Evolutionary conservation across 306 rosid species (phyloP).

Genomic region (Trifolium fragiferum): DNA sequence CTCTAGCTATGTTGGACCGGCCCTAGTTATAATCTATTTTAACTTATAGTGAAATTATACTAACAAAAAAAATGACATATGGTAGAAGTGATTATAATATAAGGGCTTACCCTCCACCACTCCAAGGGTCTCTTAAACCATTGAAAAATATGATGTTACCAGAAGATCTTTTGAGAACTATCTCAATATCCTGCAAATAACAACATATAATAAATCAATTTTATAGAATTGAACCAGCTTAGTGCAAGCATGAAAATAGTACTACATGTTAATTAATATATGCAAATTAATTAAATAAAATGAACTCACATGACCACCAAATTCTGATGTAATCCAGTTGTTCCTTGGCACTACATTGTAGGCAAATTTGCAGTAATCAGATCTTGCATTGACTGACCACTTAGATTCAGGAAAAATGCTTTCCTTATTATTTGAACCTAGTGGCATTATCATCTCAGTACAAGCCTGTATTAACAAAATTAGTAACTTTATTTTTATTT

Average conservation of each 20-base stretch:
- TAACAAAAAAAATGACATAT: background rate
- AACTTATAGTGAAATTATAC: background rate
- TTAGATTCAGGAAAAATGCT: slow-evolving; percentile 66
- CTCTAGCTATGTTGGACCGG: too few species aligned
- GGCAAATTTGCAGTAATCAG: background rate
- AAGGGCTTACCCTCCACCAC: slow-evolving; percentile 87
- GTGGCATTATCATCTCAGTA: slow-evolving; percentile 82
- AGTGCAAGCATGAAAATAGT: background rate
- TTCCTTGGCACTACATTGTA: slow-evolving; percentile 60
- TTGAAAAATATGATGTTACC: slow-evolving; percentile 92
- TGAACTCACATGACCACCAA: slow-evolving; percentile 69
- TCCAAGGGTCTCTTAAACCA: slow-evolving; percentile 97
- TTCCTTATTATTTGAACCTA: slow-evolving; percentile 44
- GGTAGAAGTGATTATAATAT: slow-evolving; percentile 22
- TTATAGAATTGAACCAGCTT: background rate
- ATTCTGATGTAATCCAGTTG: slow-evolving; percentile 73
- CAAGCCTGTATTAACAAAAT: slow-evolving; percentile 58
- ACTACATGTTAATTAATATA: background rate
- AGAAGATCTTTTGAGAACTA: slow-evolving; percentile 65
- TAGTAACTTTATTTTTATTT: background rate
- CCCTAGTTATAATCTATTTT: background rate
- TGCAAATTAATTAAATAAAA: background rate
- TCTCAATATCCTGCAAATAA: slow-evolving; percentile 57
- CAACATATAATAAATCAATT: slow-evolving; percentile 9
- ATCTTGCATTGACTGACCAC: slow-evolving; percentile 49